phyloP scores from a whole-genome alignment of 73 alveolate genomes.

The Tetrahymena thermophila region DNA sequence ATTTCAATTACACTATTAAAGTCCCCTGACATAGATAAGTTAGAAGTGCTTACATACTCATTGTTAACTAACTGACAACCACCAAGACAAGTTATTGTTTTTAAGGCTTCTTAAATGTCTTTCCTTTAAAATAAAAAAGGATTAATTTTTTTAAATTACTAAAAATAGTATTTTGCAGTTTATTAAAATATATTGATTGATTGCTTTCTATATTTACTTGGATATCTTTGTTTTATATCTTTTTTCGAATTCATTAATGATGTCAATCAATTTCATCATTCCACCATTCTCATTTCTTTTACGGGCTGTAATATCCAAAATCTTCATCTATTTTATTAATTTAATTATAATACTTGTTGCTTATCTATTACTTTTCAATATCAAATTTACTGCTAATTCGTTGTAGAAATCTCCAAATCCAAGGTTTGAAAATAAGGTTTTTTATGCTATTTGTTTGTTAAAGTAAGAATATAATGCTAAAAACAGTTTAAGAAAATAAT shows the following conservation, averaged over 20 bases:
- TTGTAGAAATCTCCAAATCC: slow-evolving; percentile 45
- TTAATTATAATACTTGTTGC: neutral
- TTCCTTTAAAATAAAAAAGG: neutral
- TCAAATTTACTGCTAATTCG: slow-evolving; percentile 37
- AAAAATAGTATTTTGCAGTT: too few species aligned
- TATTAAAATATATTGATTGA: too few species aligned
- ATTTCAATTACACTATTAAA: slow-evolving; percentile 16
- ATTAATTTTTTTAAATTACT: too few species aligned
- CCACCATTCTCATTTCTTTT: slow-evolving; percentile 24
- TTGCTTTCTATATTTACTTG: neutral
- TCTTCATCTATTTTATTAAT: slow-evolving; percentile 2
- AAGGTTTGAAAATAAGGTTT: slow-evolving; percentile 20
- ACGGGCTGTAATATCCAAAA: slow-evolving; percentile 30
- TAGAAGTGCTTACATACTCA: slow-evolving; percentile 28
- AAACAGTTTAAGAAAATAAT: neutral
- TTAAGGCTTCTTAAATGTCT: slow-evolving; percentile 27
- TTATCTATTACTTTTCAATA: neutral
- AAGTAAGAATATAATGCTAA: neutral
- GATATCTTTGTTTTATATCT: slow-evolving; percentile 10
- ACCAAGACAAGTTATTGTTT: slow-evolving; percentile 22
- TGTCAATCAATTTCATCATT: slow-evolving; percentile 19
- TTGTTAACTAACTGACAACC: slow-evolving; percentile 10
- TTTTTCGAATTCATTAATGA: slow-evolving; percentile 4
- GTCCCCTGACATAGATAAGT: slow-evolving; percentile 26
- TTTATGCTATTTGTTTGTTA: neutral